Conservation (phyloP, 495 filamentous ascomycete species). For the Schizothecium vesticola region DNA sequence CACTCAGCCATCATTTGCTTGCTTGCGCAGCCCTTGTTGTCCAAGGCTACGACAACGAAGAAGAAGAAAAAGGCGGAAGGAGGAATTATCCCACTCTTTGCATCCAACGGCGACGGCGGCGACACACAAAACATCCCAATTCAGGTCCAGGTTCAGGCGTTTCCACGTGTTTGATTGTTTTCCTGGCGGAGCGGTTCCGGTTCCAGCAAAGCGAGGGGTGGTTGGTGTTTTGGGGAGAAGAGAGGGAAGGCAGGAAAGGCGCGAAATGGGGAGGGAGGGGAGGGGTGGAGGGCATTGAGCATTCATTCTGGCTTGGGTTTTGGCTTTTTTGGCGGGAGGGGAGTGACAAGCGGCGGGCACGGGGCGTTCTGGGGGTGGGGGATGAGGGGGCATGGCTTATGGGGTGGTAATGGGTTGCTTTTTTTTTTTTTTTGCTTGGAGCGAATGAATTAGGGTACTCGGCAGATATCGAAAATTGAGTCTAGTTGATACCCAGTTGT, state of each 20-base stretch:
- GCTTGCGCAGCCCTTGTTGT: background rate
- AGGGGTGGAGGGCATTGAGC: background rate
- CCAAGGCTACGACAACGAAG: background rate
- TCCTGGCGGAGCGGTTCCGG: background rate
- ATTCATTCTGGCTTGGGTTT: background rate
- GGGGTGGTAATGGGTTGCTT: background rate
- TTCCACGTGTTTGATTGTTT: background rate
- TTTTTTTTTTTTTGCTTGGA: background rate
- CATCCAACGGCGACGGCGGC: background rate
- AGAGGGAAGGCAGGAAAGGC: too few species aligned
- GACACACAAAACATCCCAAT: background rate
- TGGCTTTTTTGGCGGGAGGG: background rate
- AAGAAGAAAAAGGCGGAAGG: background rate
- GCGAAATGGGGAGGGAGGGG: too few species aligned
- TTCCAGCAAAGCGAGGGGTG: background rate
- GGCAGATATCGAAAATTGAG: background rate
- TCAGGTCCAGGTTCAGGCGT: background rate
- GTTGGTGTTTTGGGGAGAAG: background rate
- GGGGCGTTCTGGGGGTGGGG: background rate
- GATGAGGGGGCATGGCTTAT: background rate
- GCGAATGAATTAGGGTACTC: background rate
- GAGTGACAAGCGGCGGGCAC: background rate
- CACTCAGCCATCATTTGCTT: background rate
- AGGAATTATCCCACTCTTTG: background rate
- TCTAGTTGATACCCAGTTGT: background rate